Evolutionary conservation across 441 rosid genomes (phyloP), one percentile per base, ranked within the genome.

Genomic region (Omphalea diandra): DNA sequence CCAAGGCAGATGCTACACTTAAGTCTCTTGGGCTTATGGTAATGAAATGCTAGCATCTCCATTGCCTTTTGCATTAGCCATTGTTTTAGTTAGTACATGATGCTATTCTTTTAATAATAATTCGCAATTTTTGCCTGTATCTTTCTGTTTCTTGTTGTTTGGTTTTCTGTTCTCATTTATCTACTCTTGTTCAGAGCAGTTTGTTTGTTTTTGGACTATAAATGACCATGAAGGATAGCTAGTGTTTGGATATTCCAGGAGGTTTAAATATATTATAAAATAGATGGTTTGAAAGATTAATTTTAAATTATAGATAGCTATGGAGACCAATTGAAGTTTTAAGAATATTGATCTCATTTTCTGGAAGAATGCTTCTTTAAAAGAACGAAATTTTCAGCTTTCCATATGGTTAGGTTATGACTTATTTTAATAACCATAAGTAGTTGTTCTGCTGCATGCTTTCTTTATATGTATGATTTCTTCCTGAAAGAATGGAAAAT

Each of bases 1-100:
- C 84, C 4, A 94, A 89, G 50, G 89, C 98, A 29, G 98, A 94
- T 76, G 87, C 82, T 18, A 79, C 70, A 67, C 88, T 94, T 40
- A 82, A 85, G 75, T 77, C 85, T 72, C 87, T 88, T 38, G 97
- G 93, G 63, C 91, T 94, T 26, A 40, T 73, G 94, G 98, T 91
- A 88, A 54, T 69, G 46, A 81, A 54, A 20, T 12, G 2, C 32
- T 0, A 1, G 14, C 26, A 12, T 20, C 6, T 59, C n/a, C 22
- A 15, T 9, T 59, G 18, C 53, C 24, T 18, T n/a, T 43, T 43
- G 3, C 47, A 10, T 43, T 43, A 35, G 38, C 38, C 7, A 3
- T 38, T 38, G 15, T 26, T 18, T 20, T 20, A 11, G 17, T 55
- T 36, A 27, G 11, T 36, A 24, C 27, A 40, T 7, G 8, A 20